These are phyloP conservation scores for Raphanus raphanistrum DNA, from an alignment of 345 rosid species.

Conservation along the genomic window DNA sequence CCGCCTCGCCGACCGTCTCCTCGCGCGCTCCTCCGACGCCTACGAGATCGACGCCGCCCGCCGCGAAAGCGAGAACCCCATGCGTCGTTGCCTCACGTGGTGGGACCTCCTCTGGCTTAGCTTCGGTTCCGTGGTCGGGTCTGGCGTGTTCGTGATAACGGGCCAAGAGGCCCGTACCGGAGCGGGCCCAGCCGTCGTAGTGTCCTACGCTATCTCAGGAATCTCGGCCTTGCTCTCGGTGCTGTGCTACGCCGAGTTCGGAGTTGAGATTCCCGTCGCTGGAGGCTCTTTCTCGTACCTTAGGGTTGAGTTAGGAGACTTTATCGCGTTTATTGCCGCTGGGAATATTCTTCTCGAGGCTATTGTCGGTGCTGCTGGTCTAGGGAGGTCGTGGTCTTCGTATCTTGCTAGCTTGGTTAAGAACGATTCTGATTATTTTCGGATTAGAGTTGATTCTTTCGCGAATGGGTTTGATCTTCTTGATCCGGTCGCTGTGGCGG, in stretches of 20 bases:
- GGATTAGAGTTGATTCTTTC: constrained; percentile 53
- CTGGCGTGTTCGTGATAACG: constrained; percentile 89
- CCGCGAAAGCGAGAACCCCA: constrained; percentile 66
- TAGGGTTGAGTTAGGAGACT: constrained; percentile 82
- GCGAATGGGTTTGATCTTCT: constrained; percentile 78
- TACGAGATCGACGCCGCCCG: constrained; percentile 64
- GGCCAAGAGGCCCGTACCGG: constrained; percentile 71
- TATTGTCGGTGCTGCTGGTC: constrained; percentile 81
- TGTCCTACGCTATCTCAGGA: constrained; percentile 79
- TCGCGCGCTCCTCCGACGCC: constrained; percentile 72
- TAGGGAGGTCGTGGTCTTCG: constrained; percentile 88
- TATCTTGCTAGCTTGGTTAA: constrained; percentile 81
- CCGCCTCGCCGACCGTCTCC: constrained; percentile 75
- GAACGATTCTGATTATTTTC: constrained; percentile 54
- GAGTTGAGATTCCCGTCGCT: constrained; percentile 83
- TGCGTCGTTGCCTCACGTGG: constrained; percentile 86
- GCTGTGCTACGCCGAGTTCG: constrained; percentile 86
- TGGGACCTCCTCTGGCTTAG: constrained; percentile 97
- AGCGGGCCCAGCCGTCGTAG: constrained; percentile 79
- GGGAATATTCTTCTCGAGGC: constrained; percentile 87
- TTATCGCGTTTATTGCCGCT: constrained; percentile 80
- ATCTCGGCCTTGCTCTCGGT: constrained; percentile 79
- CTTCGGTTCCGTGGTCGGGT: constrained; percentile 91
- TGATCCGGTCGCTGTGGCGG: constrained; percentile 69
- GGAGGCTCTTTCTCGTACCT: constrained; percentile 89